Conservation (phyloP, 2,329 filamentous ascomycete genomes). For the Fusarium denticulatum region DNA sequence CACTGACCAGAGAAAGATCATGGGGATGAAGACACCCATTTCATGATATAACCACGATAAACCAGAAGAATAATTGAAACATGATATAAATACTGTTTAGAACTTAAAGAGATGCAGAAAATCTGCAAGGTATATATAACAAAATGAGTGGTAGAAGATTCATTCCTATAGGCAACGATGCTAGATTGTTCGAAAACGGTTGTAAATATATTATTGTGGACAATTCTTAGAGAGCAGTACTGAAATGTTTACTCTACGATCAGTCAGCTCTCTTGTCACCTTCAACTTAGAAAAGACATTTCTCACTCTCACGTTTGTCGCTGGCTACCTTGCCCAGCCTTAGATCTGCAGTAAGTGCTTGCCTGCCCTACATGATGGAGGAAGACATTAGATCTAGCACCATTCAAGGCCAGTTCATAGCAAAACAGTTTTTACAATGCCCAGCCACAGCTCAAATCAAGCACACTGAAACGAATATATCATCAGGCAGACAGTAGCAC, state of each 20-base stretch:
- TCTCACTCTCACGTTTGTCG: background rate
- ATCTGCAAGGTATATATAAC: too few relatives aligned
- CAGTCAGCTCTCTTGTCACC: background rate
- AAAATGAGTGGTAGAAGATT: too few relatives aligned
- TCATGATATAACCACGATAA: too few relatives aligned
- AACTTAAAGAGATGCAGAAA: too few relatives aligned
- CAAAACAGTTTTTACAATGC: accelerated
- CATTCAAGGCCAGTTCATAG: background rate
- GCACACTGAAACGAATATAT: background rate
- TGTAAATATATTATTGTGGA: accelerated
- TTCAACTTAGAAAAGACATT: background rate
- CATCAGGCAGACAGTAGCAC: background rate
- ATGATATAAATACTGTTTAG: too few relatives aligned
- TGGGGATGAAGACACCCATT: too few relatives aligned
- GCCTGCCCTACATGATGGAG: background rate
- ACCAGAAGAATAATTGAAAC: too few relatives aligned
- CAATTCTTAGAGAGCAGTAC: background rate
- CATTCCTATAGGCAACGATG: too few relatives aligned
- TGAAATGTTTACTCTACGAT: too few relatives aligned
- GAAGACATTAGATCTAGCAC: background rate
- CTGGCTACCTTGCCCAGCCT: background rate
- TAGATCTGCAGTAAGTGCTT: too few relatives aligned
- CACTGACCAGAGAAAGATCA: too few relatives aligned
- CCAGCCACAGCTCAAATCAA: background rate
- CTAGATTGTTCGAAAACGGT: too few relatives aligned